Evolutionary conservation across 116 monocot species (phyloP), one percentile per base, ranked within the genome.

Genomic region (Papilionanthe hybrid): DNA sequence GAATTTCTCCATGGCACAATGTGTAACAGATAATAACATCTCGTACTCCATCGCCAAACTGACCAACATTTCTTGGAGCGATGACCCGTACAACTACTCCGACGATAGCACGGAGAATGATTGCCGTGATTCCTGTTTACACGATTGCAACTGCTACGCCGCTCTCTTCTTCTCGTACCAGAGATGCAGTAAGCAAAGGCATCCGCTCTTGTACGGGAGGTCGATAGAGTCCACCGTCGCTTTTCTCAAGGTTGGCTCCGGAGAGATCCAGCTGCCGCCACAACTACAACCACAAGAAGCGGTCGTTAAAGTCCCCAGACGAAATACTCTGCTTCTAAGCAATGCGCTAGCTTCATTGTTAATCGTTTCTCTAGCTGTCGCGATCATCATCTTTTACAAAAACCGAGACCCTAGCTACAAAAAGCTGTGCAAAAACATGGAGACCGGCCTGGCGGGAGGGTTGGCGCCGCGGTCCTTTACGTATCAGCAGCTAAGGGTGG

Each of bases 111-210:
- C 58, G 45, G 5, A 74, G 23, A 78, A 78, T 1, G 83, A 72
- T 6, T 83, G 83, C 83, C 23, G 47, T 25, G 72, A 58, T 0
- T 18, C 47, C 1, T 83, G 83, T 23, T 13, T 63, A 6, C 0
- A 9, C 0, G 83, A 83, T 56, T 83, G 73, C 55, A 43, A 73
- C 60, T 83, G 83, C 53, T 58, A 78, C 72, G 47, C 60, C 11
- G 73, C 45, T 15, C 43, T 78, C 19, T 78, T 74, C 25, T 78
- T 74, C 25, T 12, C 27, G 13, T 29, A 20, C 28, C 13, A 44
- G 11, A 53, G 3, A 19, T 83, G 83, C 78, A 44, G 57, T 2
- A 83, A 83, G 43, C 83, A 83, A 47, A 60, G 56, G 78, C 63
- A 73, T 44, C 83, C 83, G 11, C 22, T 83, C 43, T 42, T 56